A percentile compares a stretch with the other conserved stretches of the same genome.
phyloP scores from a whole-genome alignment of 2,329 filamentous ascomycete genomes.

The Tolypocladium nubicola region DNA sequence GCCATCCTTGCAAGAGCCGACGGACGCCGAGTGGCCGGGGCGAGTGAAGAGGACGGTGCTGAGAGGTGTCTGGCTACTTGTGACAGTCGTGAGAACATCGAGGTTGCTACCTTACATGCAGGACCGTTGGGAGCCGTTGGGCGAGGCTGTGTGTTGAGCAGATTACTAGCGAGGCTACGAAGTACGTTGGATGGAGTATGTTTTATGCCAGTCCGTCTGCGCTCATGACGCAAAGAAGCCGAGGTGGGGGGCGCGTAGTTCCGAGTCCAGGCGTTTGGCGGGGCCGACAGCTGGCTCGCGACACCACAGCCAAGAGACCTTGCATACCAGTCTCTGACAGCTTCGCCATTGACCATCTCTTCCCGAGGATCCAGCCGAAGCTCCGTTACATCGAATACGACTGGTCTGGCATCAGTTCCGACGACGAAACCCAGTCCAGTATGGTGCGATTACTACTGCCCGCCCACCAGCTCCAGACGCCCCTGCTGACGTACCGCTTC shows the following conservation, averaged over 20 bases:
- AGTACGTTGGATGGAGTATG: not conserved
- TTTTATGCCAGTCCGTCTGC: not conserved
- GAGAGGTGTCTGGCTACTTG: slow-evolving; percentile 63
- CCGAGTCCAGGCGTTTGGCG: not conserved
- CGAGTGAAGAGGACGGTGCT: slow-evolving; percentile 19
- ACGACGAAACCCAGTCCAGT: not conserved
- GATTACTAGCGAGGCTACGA: not conserved
- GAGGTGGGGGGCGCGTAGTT: not conserved
- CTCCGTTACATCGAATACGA: not conserved
- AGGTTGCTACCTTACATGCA: not conserved
- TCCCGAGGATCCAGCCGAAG: not conserved
- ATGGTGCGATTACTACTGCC: not conserved
- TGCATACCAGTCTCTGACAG: not conserved
- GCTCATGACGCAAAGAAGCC: not conserved
- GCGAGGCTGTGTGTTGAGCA: not conserved
- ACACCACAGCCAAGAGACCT: not conserved
- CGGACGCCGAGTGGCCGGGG: slow-evolving; percentile 12
- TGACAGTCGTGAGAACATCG: slow-evolving; percentile 67
- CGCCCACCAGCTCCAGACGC: not conserved
- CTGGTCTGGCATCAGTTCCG: not conserved
- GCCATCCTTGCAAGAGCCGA: slow-evolving; percentile 27
- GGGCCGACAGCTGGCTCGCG: not conserved
- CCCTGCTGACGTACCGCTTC: slow-evolving; percentile 7
- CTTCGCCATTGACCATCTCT: not conserved
- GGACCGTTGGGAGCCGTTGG: not conserved